These are phyloP conservation scores for Aristolochia contorta DNA, from an alignment of 164 flowering plant genomes.

Conservation along the genomic window DNA sequence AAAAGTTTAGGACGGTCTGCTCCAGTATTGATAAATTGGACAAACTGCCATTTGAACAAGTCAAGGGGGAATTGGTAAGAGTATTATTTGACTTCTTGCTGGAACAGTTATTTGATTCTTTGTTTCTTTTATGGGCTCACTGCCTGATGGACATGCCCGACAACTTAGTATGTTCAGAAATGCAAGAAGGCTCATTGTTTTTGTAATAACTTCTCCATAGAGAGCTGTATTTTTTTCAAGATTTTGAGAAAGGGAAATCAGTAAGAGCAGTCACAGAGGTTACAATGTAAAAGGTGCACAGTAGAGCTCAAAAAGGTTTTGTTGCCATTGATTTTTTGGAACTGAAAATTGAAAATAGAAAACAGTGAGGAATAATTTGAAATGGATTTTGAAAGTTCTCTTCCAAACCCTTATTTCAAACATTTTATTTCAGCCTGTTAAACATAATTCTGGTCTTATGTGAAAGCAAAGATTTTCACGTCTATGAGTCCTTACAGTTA, in stretches of 20 bases:
- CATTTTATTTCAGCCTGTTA: too few relatives aligned
- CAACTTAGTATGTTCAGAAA: not conserved
- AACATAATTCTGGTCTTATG: too few relatives aligned
- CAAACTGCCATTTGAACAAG: constrained; percentile 74
- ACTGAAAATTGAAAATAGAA: not conserved
- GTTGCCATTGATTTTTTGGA: not conserved
- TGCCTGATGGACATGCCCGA: not conserved
- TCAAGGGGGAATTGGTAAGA: constrained; percentile 82
- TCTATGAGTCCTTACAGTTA: too few relatives aligned
- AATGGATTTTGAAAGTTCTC: not conserved
- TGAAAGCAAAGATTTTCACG: too few relatives aligned
- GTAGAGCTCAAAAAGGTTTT: not conserved
- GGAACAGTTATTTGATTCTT: not conserved
- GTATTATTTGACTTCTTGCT: not conserved
- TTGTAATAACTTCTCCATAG: not conserved
- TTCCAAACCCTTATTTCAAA: not conserved
- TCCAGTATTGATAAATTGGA: constrained; percentile 97
- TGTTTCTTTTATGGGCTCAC: not conserved
- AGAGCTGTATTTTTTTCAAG: not conserved
- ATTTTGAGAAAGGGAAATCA: not conserved
- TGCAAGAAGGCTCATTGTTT: too few relatives aligned
- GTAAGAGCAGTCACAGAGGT: not conserved
- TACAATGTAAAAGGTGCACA: not conserved
- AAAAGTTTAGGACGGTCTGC: constrained; percentile 89
- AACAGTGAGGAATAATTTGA: not conserved